Evolutionary conservation across 768 basidiomycete genomes (phyloP).

Genomic region (Suillus alpinus): DNA sequence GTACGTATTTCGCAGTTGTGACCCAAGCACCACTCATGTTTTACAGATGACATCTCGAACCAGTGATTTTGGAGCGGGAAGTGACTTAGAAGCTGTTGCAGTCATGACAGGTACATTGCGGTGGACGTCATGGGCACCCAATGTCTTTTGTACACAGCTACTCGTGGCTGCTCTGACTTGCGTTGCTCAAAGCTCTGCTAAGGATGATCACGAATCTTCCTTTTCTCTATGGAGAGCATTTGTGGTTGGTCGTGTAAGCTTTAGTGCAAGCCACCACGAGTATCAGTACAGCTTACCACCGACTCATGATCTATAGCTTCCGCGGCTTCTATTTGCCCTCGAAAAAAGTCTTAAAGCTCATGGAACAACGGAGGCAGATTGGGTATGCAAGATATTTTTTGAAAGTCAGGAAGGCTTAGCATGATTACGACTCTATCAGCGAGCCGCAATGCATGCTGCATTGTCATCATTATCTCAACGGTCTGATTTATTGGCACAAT

Average conservation of each 20-base stretch:
- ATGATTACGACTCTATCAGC: slow-evolving; percentile 24
- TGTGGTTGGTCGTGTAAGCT: slow-evolving; percentile 64
- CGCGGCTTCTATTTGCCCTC: slow-evolving; percentile 54
- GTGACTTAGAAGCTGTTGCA: slow-evolving; percentile 47
- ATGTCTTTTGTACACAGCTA: slow-evolving; percentile 66
- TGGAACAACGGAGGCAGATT: slow-evolving; percentile 50
- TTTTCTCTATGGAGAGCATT: slow-evolving; percentile 66
- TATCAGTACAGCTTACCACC: slow-evolving; percentile 2
- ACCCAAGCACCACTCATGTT: slow-evolving; percentile 6
- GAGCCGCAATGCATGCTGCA: slow-evolving; percentile 46
- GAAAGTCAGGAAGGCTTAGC: neutral
- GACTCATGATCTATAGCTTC: slow-evolving; percentile 44
- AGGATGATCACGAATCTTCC: slow-evolving; percentile 27
- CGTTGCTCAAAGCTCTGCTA: slow-evolving; percentile 49
- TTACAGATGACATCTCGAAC: slow-evolving; percentile 56
- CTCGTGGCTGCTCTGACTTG: slow-evolving; percentile 62
- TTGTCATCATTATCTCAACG: slow-evolving; percentile 47
- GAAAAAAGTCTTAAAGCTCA: slow-evolving; percentile 50
- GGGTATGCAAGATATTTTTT: slow-evolving; percentile 41
- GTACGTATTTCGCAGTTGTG: slow-evolving; percentile 36
- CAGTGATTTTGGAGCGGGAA: slow-evolving; percentile 62
- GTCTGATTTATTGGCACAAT: slow-evolving; percentile 53
- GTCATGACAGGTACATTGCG: slow-evolving; percentile 55
- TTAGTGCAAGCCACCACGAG: neutral
- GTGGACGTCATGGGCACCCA: slow-evolving; percentile 62